Evolutionary conservation across 1,284 basidiomycete species (phyloP).

Genomic region (Tilletia walkeri): DNA sequence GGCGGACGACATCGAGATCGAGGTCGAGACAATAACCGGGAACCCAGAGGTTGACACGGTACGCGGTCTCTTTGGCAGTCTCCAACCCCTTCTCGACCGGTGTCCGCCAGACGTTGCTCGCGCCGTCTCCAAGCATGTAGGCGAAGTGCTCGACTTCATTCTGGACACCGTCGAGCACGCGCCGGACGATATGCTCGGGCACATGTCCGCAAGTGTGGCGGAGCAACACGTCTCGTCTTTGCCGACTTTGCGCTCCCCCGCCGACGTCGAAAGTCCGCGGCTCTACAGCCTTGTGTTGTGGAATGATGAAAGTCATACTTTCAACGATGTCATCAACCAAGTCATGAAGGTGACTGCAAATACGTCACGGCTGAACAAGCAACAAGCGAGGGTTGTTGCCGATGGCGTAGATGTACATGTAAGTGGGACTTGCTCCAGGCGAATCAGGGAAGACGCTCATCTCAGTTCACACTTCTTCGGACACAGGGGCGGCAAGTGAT

Average conservation of each 20-base stretch:
- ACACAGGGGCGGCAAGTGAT: slow-evolving; percentile 72
- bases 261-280: slow-evolving; percentile 26
- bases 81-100: slow-evolving; percentile 10
- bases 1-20: background rate
- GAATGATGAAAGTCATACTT: slow-evolving; percentile 98
- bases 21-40: background rate
- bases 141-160: slow-evolving; percentile 76
- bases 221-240: slow-evolving; percentile 13
- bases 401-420: slow-evolving; percentile 69
- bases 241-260: slow-evolving; percentile 13
- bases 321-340: slow-evolving; percentile 78
- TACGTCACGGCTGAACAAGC: slow-evolving; percentile 27
- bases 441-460: too few relatives aligned
- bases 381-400: slow-evolving; percentile 64
- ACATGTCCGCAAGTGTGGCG: background rate
- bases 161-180: slow-evolving; percentile 81
- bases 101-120: slow-evolving; percentile 64
- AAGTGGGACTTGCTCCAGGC: background rate
- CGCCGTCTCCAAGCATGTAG: slow-evolving; percentile 71
- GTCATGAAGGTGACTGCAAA: slow-evolving; percentile 42
- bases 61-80: slow-evolving; percentile 74
- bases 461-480: background rate
- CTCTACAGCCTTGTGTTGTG: slow-evolving; percentile 82
- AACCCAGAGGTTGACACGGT: slow-evolving; percentile 47
- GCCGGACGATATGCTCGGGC: slow-evolving; percentile 67